Percentiles rank a stretch among this genome's conserved stretches.
These are phyloP conservation scores for Cercospora berteroae DNA, from an alignment of 2,329 filamentous ascomycete species.

Conservation along the genomic window DNA sequence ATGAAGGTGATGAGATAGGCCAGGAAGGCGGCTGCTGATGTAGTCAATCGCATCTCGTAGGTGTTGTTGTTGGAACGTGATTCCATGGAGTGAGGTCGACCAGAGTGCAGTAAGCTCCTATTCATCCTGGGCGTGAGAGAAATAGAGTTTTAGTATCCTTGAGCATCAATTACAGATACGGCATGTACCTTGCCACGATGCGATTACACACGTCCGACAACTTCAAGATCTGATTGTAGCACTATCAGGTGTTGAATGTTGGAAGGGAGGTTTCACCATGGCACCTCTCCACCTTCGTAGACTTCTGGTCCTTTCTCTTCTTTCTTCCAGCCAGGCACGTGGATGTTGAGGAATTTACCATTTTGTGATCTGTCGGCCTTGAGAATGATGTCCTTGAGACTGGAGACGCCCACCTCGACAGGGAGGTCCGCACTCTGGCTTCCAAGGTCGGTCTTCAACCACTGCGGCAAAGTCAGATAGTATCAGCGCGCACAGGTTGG, in stretches of 20 bases:
- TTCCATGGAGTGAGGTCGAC: not conserved
- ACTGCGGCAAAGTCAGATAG: conserved; percentile 35
- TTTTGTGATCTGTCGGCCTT: conserved; percentile 41
- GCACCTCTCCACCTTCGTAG: conserved; percentile 15
- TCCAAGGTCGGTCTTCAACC: conserved; percentile 49
- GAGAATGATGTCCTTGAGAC: conserved; percentile 48
- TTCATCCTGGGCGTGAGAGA: not conserved
- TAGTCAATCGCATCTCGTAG: not conserved
- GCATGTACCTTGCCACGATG: not conserved
- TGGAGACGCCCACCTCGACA: conserved; percentile 41
- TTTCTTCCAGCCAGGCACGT: conserved; percentile 28
- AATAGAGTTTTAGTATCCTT: conserved; percentile 3
- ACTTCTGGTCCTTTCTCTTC: not conserved
- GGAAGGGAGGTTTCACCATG: not conserved
- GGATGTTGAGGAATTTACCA: conserved; percentile 51
- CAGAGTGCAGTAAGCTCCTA: not conserved
- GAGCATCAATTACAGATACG: not conserved
- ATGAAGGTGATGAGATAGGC: not conserved
- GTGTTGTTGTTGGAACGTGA: not conserved
- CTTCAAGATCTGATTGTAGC: not conserved
- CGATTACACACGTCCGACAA: not conserved
- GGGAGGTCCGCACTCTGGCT: conserved; percentile 44
- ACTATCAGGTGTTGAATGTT: conserved; percentile 1
- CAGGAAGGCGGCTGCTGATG: not conserved
- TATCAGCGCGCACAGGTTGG: not conserved